Base-by-base conservation (phyloP, 2,329 filamentous ascomycete species). In the Chrysoporthe deuterocubensis region DNA sequence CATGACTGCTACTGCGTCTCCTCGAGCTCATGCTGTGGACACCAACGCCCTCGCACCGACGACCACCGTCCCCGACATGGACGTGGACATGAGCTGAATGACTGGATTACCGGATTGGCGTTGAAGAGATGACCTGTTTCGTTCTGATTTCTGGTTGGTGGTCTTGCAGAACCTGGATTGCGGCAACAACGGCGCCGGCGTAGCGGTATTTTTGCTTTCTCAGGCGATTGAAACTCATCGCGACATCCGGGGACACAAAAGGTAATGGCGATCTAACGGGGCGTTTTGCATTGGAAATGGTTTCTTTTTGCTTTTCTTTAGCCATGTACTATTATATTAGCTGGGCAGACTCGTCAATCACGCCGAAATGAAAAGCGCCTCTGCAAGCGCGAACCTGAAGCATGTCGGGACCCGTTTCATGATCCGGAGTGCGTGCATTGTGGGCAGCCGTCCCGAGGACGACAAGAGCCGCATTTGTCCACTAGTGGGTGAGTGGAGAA, bases 1-100 rank as follows among this genome's bases (percentile, higher is more conserved):
- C 11, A 81, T 89, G 73, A 76, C 78, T 61, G 83, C 85, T 9
- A 79, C 82, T 13, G 81, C 81, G 71, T 82, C 82, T 5, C 81
- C 85, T 6, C 76, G 74, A 63, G 81, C 85, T 4, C 76, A 75
- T 62, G 74, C 77, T 18, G 56, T 73, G 43, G 70, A 77, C 69
- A 69, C 75, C 71, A 59, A 61, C 66, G 62, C 61, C 7, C 59
- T 62, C 46, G 64, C 68, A 16, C 58, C 69, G 44, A 70, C 67
- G 7, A 64, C 67, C 64, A 59, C 72, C 32, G 68, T 72, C 6
- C 68, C 69, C 13, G 75, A 76, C 65, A 70, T 73, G 58, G 77
- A 78, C 34, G 76, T 80, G 74, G 78, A 79, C 66, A 79, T 80
- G 78, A 78, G 72, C 73, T 79, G 72, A 78, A 72, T 64, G 65